These are phyloP conservation scores for Scheffersomyces stambukii DNA, from an alignment of 1,139 yeast genomes.

Conservation along the genomic window DNA sequence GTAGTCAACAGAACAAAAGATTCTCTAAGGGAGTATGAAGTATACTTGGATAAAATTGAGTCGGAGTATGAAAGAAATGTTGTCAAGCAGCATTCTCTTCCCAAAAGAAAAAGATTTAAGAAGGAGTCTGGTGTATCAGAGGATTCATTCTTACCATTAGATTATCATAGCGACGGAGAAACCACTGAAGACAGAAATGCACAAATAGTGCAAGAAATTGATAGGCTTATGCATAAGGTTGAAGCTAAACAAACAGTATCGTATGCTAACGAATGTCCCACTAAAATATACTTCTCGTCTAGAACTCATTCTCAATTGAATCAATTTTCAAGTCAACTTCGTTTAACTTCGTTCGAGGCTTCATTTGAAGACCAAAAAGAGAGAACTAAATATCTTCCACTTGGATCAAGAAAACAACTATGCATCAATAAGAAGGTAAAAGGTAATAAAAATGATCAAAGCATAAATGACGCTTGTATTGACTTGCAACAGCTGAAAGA, in stretches of 20 bases:
- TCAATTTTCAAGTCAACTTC: conserved; percentile 76
- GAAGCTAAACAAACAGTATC: conserved; percentile 17
- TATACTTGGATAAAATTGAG: conserved; percentile 26
- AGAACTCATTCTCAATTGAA: conserved; percentile 88
- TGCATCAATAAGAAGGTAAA: conserved; percentile 70
- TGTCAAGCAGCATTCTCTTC: conserved; percentile 13
- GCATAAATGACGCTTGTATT: conserved; percentile 77
- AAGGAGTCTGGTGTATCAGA: conserved; percentile 5
- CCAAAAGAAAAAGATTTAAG: conserved; percentile 10
- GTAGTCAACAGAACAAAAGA: conserved; percentile 25
- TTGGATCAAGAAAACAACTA: conserved; percentile 82
- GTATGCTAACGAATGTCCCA: conserved; percentile 31
- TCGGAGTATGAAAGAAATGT: too few relatives aligned
- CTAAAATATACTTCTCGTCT: conserved; percentile 63
- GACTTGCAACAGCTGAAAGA: conserved; percentile 54
- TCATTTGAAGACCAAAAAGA: conserved; percentile 41
- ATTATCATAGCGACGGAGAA: conserved; percentile 34
- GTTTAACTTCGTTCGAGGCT: conserved; percentile 61
- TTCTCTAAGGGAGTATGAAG: conserved; percentile 37
- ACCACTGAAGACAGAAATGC: conserved; percentile 16
- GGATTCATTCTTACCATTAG: conserved; percentile 34
- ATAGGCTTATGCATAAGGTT: conserved; percentile 34
- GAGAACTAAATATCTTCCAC: conserved; percentile 55
- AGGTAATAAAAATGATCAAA: conserved; percentile 42
- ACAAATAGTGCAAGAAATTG: conserved; percentile 41